These are phyloP conservation scores for Vinca minor DNA, from an alignment of 257 asterid species.

Conservation along the genomic window DNA sequence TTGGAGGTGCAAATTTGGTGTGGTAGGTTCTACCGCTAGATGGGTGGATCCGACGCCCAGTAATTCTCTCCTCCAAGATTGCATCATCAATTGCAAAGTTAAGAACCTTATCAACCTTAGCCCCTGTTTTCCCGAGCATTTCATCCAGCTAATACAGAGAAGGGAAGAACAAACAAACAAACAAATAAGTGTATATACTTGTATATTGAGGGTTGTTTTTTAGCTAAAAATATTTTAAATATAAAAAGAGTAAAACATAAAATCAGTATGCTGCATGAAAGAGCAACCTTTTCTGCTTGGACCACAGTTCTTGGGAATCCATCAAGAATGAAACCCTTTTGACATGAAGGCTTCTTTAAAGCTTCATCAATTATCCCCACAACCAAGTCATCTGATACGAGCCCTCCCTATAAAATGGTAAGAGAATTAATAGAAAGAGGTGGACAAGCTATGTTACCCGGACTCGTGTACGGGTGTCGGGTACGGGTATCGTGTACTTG, in stretches of 20 bases:
- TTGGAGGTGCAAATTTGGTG: constrained; percentile 78
- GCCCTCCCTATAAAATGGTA: constrained; percentile 55
- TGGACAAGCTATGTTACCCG: too few species aligned
- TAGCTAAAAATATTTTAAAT: background rate
- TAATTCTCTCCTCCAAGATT: constrained; percentile 85
- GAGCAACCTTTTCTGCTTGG: constrained; percentile 80
- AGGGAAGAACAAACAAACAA: background rate
- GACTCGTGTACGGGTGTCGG: too few species aligned
- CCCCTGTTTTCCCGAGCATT: constrained; percentile 80
- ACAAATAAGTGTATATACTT: constrained; percentile 8
- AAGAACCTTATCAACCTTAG: constrained; percentile 78
- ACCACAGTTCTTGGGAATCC: constrained; percentile 93
- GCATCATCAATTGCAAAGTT: constrained; percentile 95
- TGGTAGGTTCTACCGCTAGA: constrained; percentile 90
- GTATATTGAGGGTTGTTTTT: constrained; percentile 1
- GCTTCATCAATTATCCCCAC: constrained; percentile 93
- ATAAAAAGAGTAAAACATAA: background rate
- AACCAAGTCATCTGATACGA: constrained; percentile 91
- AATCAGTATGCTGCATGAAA: background rate
- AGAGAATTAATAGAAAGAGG: background rate
- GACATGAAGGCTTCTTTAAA: constrained; percentile 82
- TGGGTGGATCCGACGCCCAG: constrained; percentile 99
- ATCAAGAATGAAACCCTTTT: constrained; percentile 94
- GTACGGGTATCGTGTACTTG: too few species aligned
- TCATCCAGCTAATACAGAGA: constrained; percentile 64